Conservation (phyloP, 768 basidiomycete genomes). For the Serendipita sp. region DNA sequence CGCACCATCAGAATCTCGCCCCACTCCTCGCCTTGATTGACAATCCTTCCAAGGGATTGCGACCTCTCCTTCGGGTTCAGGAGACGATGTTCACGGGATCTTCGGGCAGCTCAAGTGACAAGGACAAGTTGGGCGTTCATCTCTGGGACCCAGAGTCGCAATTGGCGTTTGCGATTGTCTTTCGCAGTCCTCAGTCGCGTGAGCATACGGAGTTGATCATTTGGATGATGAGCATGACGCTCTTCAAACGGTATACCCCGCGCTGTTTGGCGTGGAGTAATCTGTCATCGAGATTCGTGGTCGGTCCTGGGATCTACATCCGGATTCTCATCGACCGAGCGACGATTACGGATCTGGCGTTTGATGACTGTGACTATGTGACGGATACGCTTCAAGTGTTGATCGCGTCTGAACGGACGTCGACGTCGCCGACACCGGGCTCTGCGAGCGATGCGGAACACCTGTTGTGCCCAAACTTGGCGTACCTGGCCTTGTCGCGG, state of each 20-base stretch:
- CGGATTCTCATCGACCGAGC: neutral
- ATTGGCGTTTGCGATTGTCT: neutral
- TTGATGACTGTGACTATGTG: conserved; percentile 1
- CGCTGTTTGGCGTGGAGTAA: conserved; percentile 3
- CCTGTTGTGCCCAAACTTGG: neutral
- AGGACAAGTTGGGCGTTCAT: neutral
- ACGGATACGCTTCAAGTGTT: neutral
- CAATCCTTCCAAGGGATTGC: neutral
- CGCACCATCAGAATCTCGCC: neutral
- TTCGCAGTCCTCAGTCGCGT: neutral
- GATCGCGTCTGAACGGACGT: neutral
- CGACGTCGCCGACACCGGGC: neutral
- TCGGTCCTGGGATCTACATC: conserved; percentile 4
- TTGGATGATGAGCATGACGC: conserved; percentile 4
- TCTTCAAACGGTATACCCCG: neutral
- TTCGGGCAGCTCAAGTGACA: neutral
- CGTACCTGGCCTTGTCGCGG: neutral
- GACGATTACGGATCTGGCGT: conserved; percentile 1
- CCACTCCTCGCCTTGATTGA: conserved; percentile 1
- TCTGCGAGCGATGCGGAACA: neutral
- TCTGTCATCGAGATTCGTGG: neutral
- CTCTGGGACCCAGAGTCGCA: conserved; percentile 2
- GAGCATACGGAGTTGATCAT: neutral
- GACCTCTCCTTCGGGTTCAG: conserved; percentile 1
- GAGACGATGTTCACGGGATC: conserved; percentile 6